Evolutionary conservation across 495 filamentous ascomycete species (phyloP), one percentile per base, ranked within the genome.

Genomic region (Penicillium waksmanii): DNA sequence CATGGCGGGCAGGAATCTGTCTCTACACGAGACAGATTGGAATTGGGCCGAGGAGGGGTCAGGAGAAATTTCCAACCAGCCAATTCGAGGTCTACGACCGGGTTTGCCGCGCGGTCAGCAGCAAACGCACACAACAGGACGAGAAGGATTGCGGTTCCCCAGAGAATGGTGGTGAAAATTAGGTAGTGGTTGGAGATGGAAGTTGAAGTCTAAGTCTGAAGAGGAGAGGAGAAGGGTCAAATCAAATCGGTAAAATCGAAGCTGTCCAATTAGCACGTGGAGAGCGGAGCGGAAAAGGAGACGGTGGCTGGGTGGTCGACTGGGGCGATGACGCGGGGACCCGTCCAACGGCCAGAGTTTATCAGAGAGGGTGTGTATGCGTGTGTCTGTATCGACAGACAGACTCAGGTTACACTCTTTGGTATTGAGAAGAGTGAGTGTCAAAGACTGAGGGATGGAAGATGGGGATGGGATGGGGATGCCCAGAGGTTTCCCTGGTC

Each of bases 1-100:
- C 78, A 80, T 80, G 75, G 57, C 64, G 75, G 66, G 65, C 62
- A 63, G 19, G 51, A 47, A 46, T 47, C 59, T 70, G 60, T 61
- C 60, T 63, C 60, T 66, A 55, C 59, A 65, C 63, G 58, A 66
- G 65, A 67, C 62, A 65, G 68, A 68, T 69, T 64, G 63, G 55
- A 64, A 71, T 71, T 71, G 66, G 66, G 66, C 63, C 65, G 65
- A 68, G 63, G 65, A 62, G 63, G 58, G 62, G 62, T 62, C 56
- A 67, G 61, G 60, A 57, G 67, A 58, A 62, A 50, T 62, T 62
- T 56, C 65, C 62, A 62, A 62, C 60, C 53, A 58, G 61, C 51
- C 51, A 51, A 58, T 58, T 57, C 27, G 50, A 34, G 53, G 58
- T 44, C 38, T 49, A 36, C 38, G 34, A 19, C 19, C 38, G 34